Evolutionary conservation across 768 basidiomycete species (phyloP).

Genomic region (Russula emetica): DNA sequence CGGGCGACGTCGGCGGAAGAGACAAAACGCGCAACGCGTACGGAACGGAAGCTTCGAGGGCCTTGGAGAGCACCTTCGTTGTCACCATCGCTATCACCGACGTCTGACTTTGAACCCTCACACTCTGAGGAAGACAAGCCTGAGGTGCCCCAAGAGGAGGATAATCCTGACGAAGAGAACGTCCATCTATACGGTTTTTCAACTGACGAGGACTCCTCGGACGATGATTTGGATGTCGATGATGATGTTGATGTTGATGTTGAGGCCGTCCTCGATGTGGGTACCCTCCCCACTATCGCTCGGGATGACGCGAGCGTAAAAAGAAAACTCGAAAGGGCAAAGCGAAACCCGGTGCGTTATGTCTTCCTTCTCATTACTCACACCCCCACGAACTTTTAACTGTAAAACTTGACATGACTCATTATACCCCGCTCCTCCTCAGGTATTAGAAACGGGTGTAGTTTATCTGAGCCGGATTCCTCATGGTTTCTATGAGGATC

Average conservation of each 20-base stretch:
- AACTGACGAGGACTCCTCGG: conserved; percentile 70
- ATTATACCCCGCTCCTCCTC: conserved; percentile 23
- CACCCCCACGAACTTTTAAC: no score
- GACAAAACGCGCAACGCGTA: background rate
- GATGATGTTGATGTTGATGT: conserved; percentile 54
- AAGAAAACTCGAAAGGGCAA: conserved; percentile 48
- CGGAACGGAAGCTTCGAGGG: conserved; percentile 10
- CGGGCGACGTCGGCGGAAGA: background rate
- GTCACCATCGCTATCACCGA: background rate
- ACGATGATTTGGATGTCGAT: conserved; percentile 63
- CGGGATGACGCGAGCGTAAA: conserved; percentile 84
- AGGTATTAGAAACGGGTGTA: conserved; percentile 74
- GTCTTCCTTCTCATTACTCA: background rate
- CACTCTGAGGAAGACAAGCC: conserved; percentile 10
- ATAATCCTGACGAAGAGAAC: conserved; percentile 39
- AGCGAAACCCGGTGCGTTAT: conserved; percentile 64
- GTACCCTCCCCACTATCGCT: conserved; percentile 75
- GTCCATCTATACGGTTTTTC: conserved; percentile 66
- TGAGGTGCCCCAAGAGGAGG: conserved; percentile 32
- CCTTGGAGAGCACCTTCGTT: conserved; percentile 9
- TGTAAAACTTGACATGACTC: background rate
- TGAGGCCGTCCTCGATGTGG: conserved; percentile 55
- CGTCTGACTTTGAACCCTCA: conserved; percentile 7
- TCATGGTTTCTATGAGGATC: conserved; percentile 96
- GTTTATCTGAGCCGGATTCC: conserved; percentile 88